phyloP scores from a whole-genome alignment of 129 eudicot species.

The Helianthus tuberosus region DNA sequence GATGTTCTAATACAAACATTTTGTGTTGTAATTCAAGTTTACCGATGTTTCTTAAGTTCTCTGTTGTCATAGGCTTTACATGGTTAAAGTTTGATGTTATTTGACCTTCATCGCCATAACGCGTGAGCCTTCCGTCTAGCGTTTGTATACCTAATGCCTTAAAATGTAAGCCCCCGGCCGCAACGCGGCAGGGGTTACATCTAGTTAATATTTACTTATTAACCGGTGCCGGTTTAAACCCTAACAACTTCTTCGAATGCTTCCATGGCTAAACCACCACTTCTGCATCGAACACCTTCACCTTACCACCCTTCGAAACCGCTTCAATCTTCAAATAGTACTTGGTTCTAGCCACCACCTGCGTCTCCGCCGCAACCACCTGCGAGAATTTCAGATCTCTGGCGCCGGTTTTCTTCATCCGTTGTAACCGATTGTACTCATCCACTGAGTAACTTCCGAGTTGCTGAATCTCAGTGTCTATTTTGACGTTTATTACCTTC shows the following conservation, averaged over 20 bases:
- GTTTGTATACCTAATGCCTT: too few relatives aligned
- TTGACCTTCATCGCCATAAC: too few relatives aligned
- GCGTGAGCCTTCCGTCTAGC: too few relatives aligned
- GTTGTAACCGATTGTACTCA: conserved; percentile 41
- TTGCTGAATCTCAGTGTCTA: conserved; percentile 52
- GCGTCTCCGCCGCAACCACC: conserved; percentile 71
- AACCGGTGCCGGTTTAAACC: conserved; percentile 45
- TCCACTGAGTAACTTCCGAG: conserved; percentile 57
- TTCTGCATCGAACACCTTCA: conserved; percentile 53
- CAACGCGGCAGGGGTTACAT: too few relatives aligned
- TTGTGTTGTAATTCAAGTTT: too few relatives aligned
- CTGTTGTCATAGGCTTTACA: too few relatives aligned
- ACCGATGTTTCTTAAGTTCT: too few relatives aligned
- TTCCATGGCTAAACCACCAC: conserved; percentile 63
- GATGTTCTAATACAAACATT: too few relatives aligned
- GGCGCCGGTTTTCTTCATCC: not conserved
- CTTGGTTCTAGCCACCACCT: conserved; percentile 72
- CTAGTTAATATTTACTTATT: conserved; percentile 13
- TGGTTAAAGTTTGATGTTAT: too few relatives aligned
- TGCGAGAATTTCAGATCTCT: conserved; percentile 37
- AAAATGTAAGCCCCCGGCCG: too few relatives aligned
- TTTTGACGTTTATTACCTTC: conserved; percentile 46
- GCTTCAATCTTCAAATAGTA: conserved; percentile 62
- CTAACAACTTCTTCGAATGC: conserved; percentile 45
- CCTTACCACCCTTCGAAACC: conserved; percentile 20